A percentile compares a stretch with the other conserved stretches of the same genome.
These are phyloP conservation scores for Aspergillus fischeri DNA, from an alignment of 2,329 filamentous ascomycete species.

Conservation along the genomic window DNA sequence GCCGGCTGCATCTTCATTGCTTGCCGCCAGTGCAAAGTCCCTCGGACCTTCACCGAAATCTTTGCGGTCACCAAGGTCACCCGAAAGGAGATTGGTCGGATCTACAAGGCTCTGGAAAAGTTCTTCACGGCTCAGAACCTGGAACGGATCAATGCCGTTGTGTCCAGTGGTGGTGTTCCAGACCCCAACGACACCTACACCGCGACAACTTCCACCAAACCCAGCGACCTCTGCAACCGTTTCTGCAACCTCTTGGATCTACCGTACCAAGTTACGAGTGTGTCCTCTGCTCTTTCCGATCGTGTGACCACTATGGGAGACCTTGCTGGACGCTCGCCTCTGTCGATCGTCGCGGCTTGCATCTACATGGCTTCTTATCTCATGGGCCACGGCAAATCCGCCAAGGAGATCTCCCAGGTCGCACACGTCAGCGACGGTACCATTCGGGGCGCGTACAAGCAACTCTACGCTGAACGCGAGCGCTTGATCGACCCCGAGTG, in stretches of 20 bases:
- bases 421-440: slow-evolving; percentile 94
- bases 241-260: slow-evolving; percentile 82
- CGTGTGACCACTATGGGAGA: slow-evolving; percentile 73
- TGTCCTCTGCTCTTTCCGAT: slow-evolving; percentile 73
- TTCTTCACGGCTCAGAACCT: slow-evolving; percentile 74
- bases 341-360: slow-evolving; percentile 90
- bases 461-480: slow-evolving; percentile 71
- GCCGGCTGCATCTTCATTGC: slow-evolving; percentile 97
- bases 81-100: slow-evolving; percentile 95
- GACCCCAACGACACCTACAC: slow-evolving; percentile 60
- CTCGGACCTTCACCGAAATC: slow-evolving; percentile 91
- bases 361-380: slow-evolving; percentile 95
- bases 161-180: slow-evolving; percentile 49
- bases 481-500: slow-evolving; percentile 71
- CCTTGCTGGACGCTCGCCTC: slow-evolving; percentile 84
- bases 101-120: slow-evolving; percentile 88
- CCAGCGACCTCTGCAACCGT: slow-evolving; percentile 79
- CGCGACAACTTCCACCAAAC: slow-evolving; percentile 70
- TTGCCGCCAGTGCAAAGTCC: slow-evolving; percentile 81
- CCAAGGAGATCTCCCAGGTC: slow-evolving; percentile 81
- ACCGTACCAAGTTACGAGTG: slow-evolving; percentile 70
- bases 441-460: slow-evolving; percentile 92
- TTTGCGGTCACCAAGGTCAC: slow-evolving; percentile 87
- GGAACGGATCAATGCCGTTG: slow-evolving; percentile 49
- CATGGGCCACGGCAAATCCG: slow-evolving; percentile 70